Percentiles rank a stretch among this genome's conserved stretches.
Conservation (phyloP, 1,139 yeast species). For the Hansenula lynferdii region DNA sequence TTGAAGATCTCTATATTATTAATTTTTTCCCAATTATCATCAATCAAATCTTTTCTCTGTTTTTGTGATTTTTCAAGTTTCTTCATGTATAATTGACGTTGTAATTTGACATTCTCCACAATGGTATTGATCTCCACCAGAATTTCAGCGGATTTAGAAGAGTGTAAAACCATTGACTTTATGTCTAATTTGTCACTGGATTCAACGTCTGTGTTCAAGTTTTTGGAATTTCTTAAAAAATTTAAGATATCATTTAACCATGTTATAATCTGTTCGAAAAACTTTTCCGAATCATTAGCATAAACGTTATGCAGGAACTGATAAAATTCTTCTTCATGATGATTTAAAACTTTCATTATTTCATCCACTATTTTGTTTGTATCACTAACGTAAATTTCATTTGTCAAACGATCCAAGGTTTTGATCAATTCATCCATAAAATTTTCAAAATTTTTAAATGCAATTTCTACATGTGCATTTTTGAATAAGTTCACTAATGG, state of each 20-base stretch:
- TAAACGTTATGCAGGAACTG: constrained; percentile 74
- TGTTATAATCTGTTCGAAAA: constrained; percentile 62
- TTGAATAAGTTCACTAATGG: constrained; percentile 77
- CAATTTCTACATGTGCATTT: constrained; percentile 70
- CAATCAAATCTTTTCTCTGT: constrained; percentile 24
- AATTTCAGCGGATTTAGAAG: constrained; percentile 32
- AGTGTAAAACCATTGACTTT: constrained; percentile 22
- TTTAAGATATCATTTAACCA: constrained; percentile 69
- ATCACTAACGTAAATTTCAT: constrained; percentile 35
- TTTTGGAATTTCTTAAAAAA: constrained; percentile 53
- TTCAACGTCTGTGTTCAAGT: constrained; percentile 26
- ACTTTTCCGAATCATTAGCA: constrained; percentile 60
- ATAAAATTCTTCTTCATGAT: constrained; percentile 69
- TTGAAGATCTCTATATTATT: constrained; percentile 41
- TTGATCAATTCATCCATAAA: constrained; percentile 69
- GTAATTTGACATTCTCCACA: constrained; percentile 37
- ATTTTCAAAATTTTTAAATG: constrained; percentile 65
- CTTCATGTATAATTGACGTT: constrained; percentile 33
- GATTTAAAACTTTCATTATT: constrained; percentile 57
- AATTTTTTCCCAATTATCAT: constrained; percentile 44
- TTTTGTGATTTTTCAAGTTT: constrained; percentile 24
- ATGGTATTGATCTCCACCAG: constrained; percentile 38
- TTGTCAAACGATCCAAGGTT: constrained; percentile 40
- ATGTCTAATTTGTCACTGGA: constrained; percentile 37
- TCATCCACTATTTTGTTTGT: constrained; percentile 58